These are phyloP conservation scores for Schizothecium vesticola DNA, from an alignment of 495 filamentous ascomycete genomes.

Conservation along the genomic window DNA sequence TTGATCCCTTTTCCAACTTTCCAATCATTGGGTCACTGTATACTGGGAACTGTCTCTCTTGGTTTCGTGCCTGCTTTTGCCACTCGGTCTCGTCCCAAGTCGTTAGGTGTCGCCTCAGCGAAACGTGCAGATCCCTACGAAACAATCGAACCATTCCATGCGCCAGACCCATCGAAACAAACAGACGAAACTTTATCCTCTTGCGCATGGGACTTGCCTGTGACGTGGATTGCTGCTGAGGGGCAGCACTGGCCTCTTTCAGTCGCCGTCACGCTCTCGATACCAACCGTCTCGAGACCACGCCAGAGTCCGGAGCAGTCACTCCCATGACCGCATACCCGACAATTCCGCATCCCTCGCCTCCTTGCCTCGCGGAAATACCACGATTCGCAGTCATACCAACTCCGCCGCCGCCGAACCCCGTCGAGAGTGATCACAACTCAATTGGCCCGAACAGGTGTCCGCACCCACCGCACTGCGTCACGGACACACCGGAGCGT, in stretches of 20 bases:
- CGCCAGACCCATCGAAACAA: not conserved
- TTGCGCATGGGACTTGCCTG: not conserved
- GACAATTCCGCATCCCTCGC: not conserved
- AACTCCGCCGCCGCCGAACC: not conserved
- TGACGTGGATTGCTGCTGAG: not conserved
- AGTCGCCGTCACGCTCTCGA: not conserved
- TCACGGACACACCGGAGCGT: not conserved
- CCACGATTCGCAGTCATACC: not conserved
- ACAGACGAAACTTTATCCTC: not conserved
- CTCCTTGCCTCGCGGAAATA: not conserved
- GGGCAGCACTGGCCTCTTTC: not conserved
- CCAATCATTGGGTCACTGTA: not conserved
- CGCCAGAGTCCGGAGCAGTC: not conserved
- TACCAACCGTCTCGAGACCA: not conserved
- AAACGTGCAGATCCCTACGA: not conserved
- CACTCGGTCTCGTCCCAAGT: not conserved
- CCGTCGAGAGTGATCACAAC: not conserved
- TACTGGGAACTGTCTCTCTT: not conserved
- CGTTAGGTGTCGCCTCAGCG: not conserved
- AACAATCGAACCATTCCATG: not conserved
- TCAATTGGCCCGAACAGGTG: not conserved
- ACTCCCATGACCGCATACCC: not conserved
- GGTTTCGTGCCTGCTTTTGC: not conserved
- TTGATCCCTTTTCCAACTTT: not conserved
- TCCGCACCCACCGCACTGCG: not conserved